Percentiles rank a stretch among this genome's conserved stretches.
Evolutionary conservation across 2,329 filamentous ascomycete species (phyloP).

Genomic region (Fusarium euwallaceae): DNA sequence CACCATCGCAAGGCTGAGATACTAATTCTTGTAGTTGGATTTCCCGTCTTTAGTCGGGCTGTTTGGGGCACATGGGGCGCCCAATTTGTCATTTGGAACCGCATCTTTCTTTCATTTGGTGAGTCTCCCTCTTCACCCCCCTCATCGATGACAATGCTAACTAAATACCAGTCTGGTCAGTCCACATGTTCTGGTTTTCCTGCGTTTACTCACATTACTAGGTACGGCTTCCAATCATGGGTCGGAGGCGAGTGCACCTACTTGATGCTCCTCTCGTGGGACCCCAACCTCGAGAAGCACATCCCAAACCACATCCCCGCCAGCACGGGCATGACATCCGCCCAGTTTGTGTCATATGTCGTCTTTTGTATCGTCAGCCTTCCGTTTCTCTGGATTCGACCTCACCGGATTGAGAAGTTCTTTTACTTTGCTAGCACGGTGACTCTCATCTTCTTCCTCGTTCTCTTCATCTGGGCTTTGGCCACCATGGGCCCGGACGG

Average conservation of each 20-base stretch:
- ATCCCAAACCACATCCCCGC: conserved; percentile 58
- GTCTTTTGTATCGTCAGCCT: conserved; percentile 60
- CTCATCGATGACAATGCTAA: neutral
- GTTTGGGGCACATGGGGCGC: conserved; percentile 59
- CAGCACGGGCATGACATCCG: conserved; percentile 59
- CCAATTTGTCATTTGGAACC: conserved; percentile 58
- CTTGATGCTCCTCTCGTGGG: conserved; percentile 60
- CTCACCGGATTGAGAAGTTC: conserved; percentile 58
- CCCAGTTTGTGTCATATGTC: conserved; percentile 59
- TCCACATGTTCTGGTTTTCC: neutral
- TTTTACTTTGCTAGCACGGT: conserved; percentile 57
- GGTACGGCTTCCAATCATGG: conserved; percentile 61
- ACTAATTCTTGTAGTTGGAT: conserved; percentile 47
- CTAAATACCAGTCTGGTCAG: conserved; percentile 23
- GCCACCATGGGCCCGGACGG: conserved; percentile 57
- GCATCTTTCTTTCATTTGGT: conserved; percentile 58
- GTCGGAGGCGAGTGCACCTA: conserved; percentile 62
- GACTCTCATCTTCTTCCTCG: conserved; percentile 57
- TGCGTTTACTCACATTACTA: conserved; percentile 24
- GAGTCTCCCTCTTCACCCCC: conserved; percentile 10
- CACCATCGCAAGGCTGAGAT: neutral
- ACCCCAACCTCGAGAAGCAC: conserved; percentile 57
- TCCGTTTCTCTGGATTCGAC: conserved; percentile 59
- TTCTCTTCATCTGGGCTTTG: conserved; percentile 59
- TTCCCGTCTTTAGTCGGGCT: conserved; percentile 55